Base-by-base conservation (phyloP, 441 rosid species). In the Bruguiera hainesii region DNA sequence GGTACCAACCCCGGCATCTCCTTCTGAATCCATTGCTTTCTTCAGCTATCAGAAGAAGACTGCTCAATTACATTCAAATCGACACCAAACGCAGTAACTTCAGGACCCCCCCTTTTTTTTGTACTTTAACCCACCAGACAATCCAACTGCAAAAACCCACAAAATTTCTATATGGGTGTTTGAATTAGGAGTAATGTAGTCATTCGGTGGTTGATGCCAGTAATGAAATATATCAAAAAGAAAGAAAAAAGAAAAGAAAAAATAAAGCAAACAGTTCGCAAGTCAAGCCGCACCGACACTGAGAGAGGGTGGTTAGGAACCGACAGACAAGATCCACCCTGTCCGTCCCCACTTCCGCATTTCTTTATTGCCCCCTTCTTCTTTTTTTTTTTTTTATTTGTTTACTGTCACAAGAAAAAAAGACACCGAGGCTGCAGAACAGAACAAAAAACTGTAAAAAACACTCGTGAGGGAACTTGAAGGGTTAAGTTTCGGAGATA, bases 1-100 rank as follows among this genome's bases (percentile, higher is more conserved):
- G 31, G 19, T 16, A 73, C 77, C 52, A 29, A 73, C 77, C 66
- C 69, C 69, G 9, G 69, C 56, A 52, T 60, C 77, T 59, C 62
- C 77, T 29, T 73, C 66, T 64, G 50, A 31, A 31, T 64, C 73
- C 77, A 73, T 73, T 30, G 56, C 55, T 23, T 11, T 31, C 56
- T 61, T 59, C n/a, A 57, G 26, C 61, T 35, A 16, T 62, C 71
- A 73, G 21, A 42, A 51, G 23, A 33, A 33, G 37, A 23, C 29
- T 15, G 29, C 26, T n/a, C 50, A 16, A 50, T 56, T 49, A 20
- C 51, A 49, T 8, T 13, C 29, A 61, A 51, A 65, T 31, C 46
- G 31, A 53, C 65, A 48, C 58, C 13, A n/a, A 21, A 56, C 7
- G 20, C 57, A 30, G 48, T 13, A 58, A 68, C 31, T 52, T 49